Evolutionary conservation across 345 rosid genomes (phyloP).

Genomic region (Ceriops tagal): DNA sequence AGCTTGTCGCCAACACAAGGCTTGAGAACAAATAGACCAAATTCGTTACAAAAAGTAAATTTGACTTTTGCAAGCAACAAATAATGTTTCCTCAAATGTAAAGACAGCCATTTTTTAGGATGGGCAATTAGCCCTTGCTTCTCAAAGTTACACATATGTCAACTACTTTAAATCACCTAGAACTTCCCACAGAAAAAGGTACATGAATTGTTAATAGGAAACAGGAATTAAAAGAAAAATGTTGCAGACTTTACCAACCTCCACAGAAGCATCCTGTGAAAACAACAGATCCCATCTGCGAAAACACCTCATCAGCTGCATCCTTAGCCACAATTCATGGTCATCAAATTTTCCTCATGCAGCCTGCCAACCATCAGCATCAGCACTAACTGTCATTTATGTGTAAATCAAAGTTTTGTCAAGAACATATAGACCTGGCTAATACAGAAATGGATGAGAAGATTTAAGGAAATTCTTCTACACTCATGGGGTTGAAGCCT

Average conservation of each 20-base stretch:
- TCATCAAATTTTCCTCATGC: not conserved
- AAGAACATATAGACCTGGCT: conserved; percentile 18
- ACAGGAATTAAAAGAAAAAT: not conserved
- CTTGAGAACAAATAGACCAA: not conserved
- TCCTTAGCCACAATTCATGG: conserved; percentile 7
- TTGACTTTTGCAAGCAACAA: conserved; percentile 27
- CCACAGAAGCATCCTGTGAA: conserved; percentile 10
- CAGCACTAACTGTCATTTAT: not conserved
- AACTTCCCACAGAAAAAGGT: conserved; percentile 8
- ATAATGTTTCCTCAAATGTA: conserved; percentile 24
- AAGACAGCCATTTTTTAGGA: conserved; percentile 13
- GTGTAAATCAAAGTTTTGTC: conserved; percentile 7
- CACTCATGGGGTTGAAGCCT: not conserved
- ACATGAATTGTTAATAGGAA: conserved; percentile 9
- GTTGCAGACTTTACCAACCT: conserved; percentile 24
- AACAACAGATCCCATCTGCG: conserved; percentile 5
- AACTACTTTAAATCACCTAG: conserved; percentile 23
- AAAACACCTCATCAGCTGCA: conserved; percentile 17
- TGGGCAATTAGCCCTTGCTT: conserved; percentile 26
- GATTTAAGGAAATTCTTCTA: not conserved
- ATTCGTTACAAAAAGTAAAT: conserved; percentile 11
- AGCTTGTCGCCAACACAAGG: not conserved
- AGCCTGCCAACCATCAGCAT: conserved; percentile 6
- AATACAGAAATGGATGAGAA: not conserved
- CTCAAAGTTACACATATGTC: conserved; percentile 26